phyloP scores from a whole-genome alignment of 2,329 filamentous ascomycete species.

The Hypocreales sp. region DNA sequence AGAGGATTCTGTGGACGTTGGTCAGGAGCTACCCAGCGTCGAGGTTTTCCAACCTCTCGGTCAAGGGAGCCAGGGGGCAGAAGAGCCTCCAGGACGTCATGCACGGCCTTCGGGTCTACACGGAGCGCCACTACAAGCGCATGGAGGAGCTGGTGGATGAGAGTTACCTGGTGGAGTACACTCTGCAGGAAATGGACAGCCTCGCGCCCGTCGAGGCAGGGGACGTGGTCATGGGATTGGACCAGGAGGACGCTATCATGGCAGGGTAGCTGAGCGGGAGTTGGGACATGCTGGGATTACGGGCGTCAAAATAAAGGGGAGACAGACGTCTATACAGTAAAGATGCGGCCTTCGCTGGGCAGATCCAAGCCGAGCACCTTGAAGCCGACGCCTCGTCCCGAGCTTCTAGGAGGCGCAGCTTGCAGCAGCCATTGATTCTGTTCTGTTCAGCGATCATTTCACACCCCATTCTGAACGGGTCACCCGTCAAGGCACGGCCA shows the following conservation, averaged over 20 bases:
- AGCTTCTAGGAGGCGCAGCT: too few species aligned
- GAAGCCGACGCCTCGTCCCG: too few species aligned
- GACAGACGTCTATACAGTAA: too few species aligned
- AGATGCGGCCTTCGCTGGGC: too few species aligned
- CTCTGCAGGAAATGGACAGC: slow-evolving; percentile 81
- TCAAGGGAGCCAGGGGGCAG: slow-evolving; percentile 39
- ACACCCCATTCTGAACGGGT: too few species aligned
- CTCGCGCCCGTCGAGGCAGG: slow-evolving; percentile 29
- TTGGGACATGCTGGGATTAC: too few species aligned
- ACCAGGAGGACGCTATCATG: slow-evolving; percentile 9
- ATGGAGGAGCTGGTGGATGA: slow-evolving; percentile 86
- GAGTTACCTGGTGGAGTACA: slow-evolving; percentile 89
- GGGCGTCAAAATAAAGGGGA: too few species aligned
- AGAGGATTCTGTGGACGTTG: slow-evolving; percentile 67
- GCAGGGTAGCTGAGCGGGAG: not conserved
- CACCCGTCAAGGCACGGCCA: too few species aligned
- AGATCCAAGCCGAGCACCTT: too few species aligned
- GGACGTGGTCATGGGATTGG: slow-evolving; percentile 16
- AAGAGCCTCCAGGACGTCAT: slow-evolving; percentile 69
- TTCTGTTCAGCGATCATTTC: too few species aligned
- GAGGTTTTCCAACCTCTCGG: slow-evolving; percentile 56
- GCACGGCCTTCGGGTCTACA: slow-evolving; percentile 78
- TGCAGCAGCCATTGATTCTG: too few species aligned
- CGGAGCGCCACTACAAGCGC: slow-evolving; percentile 80
- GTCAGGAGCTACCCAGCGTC: slow-evolving; percentile 69